A percentile compares a stretch with the other conserved stretches of the same genome.
Conservation (phyloP, 2,329 filamentous ascomycete genomes). For the Penicillium olsonii region DNA sequence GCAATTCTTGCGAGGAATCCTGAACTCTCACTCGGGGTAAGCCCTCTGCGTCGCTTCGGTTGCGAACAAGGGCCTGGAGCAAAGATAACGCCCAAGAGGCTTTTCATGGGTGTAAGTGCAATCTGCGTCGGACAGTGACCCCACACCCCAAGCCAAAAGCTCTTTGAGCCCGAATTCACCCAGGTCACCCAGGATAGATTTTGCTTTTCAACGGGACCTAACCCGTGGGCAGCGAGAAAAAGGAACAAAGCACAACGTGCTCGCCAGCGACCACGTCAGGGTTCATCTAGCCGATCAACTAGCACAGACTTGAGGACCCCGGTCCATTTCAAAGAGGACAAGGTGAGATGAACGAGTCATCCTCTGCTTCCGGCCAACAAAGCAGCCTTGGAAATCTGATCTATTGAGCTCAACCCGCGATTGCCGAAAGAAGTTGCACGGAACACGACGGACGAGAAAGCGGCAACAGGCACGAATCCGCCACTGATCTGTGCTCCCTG, state of each 20-base stretch:
- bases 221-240: background rate
- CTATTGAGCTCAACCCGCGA: conserved; percentile 1
- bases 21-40: too few species aligned
- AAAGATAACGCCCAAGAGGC: too few species aligned
- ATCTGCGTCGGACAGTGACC: too few species aligned
- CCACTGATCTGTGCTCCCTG: conserved; percentile 10
- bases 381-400: background rate
- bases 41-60: too few species aligned
- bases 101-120: too few species aligned
- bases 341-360: background rate
- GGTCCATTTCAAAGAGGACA: background rate
- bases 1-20: too few species aligned
- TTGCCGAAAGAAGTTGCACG: conserved; percentile 5
- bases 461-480: conserved; percentile 8
- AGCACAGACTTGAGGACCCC: background rate
- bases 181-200: too few species aligned
- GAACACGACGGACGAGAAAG: conserved; percentile 3
- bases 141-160: too few species aligned
- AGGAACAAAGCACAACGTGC: background rate
- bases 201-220: background rate
- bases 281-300: background rate
- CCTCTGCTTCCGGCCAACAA: background rate
- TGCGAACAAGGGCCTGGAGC: too few species aligned
- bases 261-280: background rate
- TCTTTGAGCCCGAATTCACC: too few species aligned